Conservation (phyloP, 2,329 filamentous ascomycete genomes). For the Fusarium pininemorale region DNA sequence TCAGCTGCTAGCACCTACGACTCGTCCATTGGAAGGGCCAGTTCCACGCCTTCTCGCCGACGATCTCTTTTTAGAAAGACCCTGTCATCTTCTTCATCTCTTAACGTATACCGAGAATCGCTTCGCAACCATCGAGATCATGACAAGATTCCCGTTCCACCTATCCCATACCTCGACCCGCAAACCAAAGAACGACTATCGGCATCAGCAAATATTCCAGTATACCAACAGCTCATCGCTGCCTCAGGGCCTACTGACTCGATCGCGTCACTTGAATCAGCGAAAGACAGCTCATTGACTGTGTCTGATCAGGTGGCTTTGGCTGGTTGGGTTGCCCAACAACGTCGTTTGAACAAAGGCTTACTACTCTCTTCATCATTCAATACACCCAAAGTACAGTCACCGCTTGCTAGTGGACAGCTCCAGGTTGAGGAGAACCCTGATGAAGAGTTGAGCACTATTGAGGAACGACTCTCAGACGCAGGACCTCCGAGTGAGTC, state of each 20-base stretch:
- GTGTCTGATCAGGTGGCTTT: slow-evolving; percentile 19
- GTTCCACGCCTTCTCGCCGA: neutral
- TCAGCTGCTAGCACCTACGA: slow-evolving; percentile 21
- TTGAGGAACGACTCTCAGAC: slow-evolving; percentile 19
- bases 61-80: neutral
- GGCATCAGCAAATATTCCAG: neutral
- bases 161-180: neutral
- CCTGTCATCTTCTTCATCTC: slow-evolving; percentile 7
- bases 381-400: neutral
- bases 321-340: slow-evolving; percentile 19
- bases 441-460: slow-evolving; percentile 4
- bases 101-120: neutral
- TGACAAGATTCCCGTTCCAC: neutral
- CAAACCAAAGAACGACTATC: slow-evolving; percentile 7
- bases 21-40: neutral
- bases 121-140: neutral
- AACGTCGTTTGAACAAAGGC: slow-evolving; percentile 6
- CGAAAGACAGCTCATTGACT: neutral
- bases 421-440: neutral
- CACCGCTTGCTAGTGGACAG: neutral
- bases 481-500: slow-evolving; percentile 4
- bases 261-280: neutral
- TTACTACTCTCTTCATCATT: neutral
- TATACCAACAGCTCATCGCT: neutral
- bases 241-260: neutral